A percentile compares a stretch with the other conserved stretches of the same genome.
Evolutionary conservation across 768 basidiomycete genomes (phyloP).

Genomic region (Xerocomellus chrysenteron): DNA sequence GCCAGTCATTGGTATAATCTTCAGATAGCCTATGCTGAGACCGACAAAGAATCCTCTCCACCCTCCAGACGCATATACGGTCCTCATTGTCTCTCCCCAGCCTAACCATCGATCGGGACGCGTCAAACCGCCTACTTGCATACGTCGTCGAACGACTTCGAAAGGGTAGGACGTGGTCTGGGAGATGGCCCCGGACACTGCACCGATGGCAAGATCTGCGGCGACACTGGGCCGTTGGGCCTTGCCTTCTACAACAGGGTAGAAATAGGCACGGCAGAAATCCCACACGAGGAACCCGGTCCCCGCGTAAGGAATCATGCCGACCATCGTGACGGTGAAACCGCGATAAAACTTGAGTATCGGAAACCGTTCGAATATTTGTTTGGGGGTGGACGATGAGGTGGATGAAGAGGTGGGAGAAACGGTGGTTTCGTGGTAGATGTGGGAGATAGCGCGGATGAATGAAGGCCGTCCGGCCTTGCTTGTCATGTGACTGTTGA

Average conservation of each 20-base stretch:
- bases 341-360: slow-evolving; percentile 94
- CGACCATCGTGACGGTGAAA: slow-evolving; percentile 87
- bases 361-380: slow-evolving; percentile 60
- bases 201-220: slow-evolving; percentile 81
- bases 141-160: slow-evolving; percentile 85
- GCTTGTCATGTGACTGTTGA: slow-evolving; percentile 34
- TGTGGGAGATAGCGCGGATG: slow-evolving; percentile 53
- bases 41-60: slow-evolving; percentile 92
- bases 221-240: slow-evolving; percentile 41
- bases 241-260: slow-evolving; percentile 46
- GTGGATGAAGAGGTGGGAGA: slow-evolving; percentile 20
- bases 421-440: slow-evolving; percentile 65
- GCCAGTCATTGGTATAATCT: slow-evolving; percentile 95
- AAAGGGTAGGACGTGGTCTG: slow-evolving; percentile 95
- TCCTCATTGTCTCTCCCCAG: slow-evolving; percentile 71
- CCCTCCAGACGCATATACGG: slow-evolving; percentile 67
- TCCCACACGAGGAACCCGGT: slow-evolving; percentile 95
- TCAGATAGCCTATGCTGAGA: slow-evolving; percentile 86
- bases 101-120: slow-evolving; percentile 73
- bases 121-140: slow-evolving; percentile 92
- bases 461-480: slow-evolving; percentile 47
- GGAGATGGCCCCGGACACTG: slow-evolving; percentile 77
- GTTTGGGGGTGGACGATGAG: slow-evolving; percentile 21
- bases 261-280: slow-evolving; percentile 59
- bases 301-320: slow-evolving; percentile 95